Evolutionary conservation across 257 asterid species (phyloP), one percentile per base, ranked within the genome.

Genomic region (Catharanthus roseus): DNA sequence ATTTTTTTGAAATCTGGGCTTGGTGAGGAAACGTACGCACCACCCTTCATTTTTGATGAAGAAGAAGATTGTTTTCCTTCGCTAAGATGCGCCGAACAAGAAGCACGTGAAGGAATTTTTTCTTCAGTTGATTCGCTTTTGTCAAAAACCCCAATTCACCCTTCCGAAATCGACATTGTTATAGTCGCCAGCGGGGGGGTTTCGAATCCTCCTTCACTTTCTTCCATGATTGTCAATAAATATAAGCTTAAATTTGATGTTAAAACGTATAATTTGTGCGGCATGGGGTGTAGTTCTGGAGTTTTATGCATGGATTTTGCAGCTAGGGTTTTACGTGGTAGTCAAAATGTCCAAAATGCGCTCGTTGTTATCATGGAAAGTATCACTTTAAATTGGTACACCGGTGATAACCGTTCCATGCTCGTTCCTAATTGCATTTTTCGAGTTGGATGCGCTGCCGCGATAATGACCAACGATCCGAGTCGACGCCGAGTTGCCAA

Each of bases 201-300:
- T 72, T 84, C 92, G 0, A 88, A 89, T 0, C 62, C 78, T 1
- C 96, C 95, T 5, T 90, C 95, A 10, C 87, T 87, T 57, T 78
- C 82, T 50, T 82, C 92, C 5, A 81, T 79, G 60, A 70, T 90
- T 45, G 85, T 87, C 0, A 73, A 85, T 74, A 90, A 74, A 7
- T 90, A 86, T 41, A 73, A 72, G 6, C 88, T 90, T 70, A 80
- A 39, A 72, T 31, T 83, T 4, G 92, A 85, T 68, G 95, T 90
- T 41, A 90, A 87, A 58, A 80, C 90, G 1, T 90, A 83, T 38
- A 87, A 87, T 55, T 74, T 90, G 2, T 83, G 90, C 56, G 96
- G 92, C 4, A 87, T 90, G 95, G 96, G 96, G 0, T 90, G 96
- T 69, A 71, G 89, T 65, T 81, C 96, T 6, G 95, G 92, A 39